Evolutionary conservation across 1,139 yeast genomes (phyloP).

Genomic region (Kodamaea suecica): DNA sequence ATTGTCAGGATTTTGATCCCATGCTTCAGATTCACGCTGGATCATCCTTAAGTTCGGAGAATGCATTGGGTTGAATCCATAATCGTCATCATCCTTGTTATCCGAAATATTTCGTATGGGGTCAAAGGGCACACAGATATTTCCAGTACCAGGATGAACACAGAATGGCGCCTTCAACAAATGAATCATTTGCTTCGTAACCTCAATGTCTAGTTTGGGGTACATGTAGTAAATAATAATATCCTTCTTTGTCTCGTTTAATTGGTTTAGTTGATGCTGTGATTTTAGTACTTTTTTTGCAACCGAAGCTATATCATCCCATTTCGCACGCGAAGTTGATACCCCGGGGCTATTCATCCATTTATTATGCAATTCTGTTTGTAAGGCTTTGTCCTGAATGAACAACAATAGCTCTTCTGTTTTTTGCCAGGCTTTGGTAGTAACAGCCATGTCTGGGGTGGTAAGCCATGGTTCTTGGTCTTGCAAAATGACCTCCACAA

Average conservation of each 20-base stretch:
- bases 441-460: slow-evolving; percentile 25
- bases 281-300: slow-evolving; percentile 48
- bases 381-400: slow-evolving; percentile 58
- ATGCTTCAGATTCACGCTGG: slow-evolving; percentile 45
- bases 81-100: slow-evolving; percentile 27
- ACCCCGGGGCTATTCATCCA: slow-evolving; percentile 34
- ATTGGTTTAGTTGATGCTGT: slow-evolving; percentile 38
- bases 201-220: slow-evolving; percentile 92
- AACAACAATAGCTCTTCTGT: slow-evolving; percentile 56
- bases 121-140: slow-evolving; percentile 93
- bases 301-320: slow-evolving; percentile 75
- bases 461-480: slow-evolving; percentile 83
- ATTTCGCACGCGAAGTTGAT: slow-evolving; percentile 51
- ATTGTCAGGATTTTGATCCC: slow-evolving; percentile 31
- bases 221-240: slow-evolving; percentile 76
- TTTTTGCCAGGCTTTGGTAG: slow-evolving; percentile 42
- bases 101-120: slow-evolving; percentile 40
- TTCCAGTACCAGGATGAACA: slow-evolving; percentile 96
- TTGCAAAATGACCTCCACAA: slow-evolving; percentile 60
- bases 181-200: slow-evolving; percentile 85
- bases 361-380: slow-evolving; percentile 47
- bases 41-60: slow-evolving; percentile 78
- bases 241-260: slow-evolving; percentile 79
- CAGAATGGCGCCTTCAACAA: slow-evolving; percentile 97
- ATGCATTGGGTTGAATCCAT: slow-evolving; percentile 69